phyloP scores from a whole-genome alignment of 306 rosid genomes.

The Cucurbita pepo region DNA sequence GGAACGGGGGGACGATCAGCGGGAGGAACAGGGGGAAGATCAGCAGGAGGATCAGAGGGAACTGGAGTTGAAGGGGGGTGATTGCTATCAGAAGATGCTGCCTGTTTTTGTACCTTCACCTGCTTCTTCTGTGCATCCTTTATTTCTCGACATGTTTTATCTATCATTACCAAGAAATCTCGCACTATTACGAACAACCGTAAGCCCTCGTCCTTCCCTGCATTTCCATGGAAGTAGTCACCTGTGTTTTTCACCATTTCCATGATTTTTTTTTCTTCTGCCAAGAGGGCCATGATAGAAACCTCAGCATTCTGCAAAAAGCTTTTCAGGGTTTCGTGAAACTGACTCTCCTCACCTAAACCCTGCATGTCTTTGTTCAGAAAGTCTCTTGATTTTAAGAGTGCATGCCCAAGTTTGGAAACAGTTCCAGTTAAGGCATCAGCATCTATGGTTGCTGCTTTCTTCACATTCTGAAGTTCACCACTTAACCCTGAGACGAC shows the following conservation, averaged over 20 bases:
- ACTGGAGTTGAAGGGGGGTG: conserved; percentile 1
- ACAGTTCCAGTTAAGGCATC: conserved; percentile 66
- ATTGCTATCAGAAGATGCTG: conserved; percentile 13
- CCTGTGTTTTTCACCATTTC: conserved; percentile 74
- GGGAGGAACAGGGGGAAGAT: too few species aligned
- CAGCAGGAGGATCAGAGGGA: neutral
- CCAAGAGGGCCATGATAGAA: conserved; percentile 32
- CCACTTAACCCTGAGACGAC: conserved; percentile 52
- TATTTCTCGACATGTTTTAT: conserved; percentile 68
- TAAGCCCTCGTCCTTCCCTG: conserved; percentile 83
- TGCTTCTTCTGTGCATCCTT: conserved; percentile 26
- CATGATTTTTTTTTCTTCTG: conserved; percentile 76
- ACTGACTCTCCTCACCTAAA: conserved; percentile 22
- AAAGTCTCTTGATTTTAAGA: conserved; percentile 46
- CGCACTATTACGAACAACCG: conserved; percentile 61
- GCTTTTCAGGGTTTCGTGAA: conserved; percentile 29
- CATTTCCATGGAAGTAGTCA: conserved; percentile 83
- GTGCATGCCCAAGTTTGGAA: conserved; percentile 47
- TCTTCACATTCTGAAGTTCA: conserved; percentile 73
- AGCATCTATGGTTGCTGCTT: conserved; percentile 67
- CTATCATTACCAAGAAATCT: conserved; percentile 73
- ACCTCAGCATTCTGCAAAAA: conserved; percentile 61
- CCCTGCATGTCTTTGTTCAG: conserved; percentile 28
- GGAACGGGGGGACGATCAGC: too few species aligned
- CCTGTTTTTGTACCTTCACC: conserved; percentile 24